phyloP scores from a whole-genome alignment of 306 rosid species.

The Dalbergia cochinchinensis region DNA sequence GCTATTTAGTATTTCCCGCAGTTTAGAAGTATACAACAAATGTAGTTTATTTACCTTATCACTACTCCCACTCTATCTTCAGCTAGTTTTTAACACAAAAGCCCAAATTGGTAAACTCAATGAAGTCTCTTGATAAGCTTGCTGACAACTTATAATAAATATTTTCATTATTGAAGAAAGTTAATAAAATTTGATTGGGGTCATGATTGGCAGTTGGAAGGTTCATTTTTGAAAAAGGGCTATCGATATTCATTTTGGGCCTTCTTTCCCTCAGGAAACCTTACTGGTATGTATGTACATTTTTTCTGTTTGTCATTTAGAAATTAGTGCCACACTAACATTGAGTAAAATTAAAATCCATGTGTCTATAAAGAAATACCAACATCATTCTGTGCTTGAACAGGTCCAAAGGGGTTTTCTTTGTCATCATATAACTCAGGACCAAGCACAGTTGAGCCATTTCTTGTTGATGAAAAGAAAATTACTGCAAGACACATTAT shows the following conservation, averaged over 20 bases:
- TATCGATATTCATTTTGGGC: slow-evolving; percentile 83
- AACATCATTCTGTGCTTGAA: slow-evolving; percentile 26
- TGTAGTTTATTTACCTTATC: not conserved
- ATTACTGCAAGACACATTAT: slow-evolving; percentile 74
- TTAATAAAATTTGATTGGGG: slow-evolving; percentile 30
- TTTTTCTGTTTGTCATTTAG: not conserved
- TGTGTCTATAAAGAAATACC: not conserved
- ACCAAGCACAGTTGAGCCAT: slow-evolving; percentile 92
- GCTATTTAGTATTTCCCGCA: too few species aligned
- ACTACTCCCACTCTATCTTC: not conserved
- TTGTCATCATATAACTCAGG: slow-evolving; percentile 75
- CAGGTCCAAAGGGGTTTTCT: slow-evolving; percentile 96
- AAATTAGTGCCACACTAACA: slow-evolving; percentile 22
- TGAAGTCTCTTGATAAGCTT: not conserved
- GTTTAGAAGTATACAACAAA: too few species aligned
- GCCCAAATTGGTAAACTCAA: not conserved
- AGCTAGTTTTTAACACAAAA: not conserved
- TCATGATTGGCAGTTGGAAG: slow-evolving; percentile 76
- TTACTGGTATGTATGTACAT: slow-evolving; percentile 71
- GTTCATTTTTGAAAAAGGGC: slow-evolving; percentile 76
- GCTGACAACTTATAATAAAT: not conserved
- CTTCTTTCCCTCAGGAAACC: slow-evolving; percentile 78
- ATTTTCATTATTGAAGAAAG: slow-evolving; percentile 14
- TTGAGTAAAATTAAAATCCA: not conserved
- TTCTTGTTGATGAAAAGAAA: slow-evolving; percentile 90